A percentile compares a stretch with the other conserved stretches of the same genome.
Evolutionary conservation across 257 asterid genomes (phyloP).

Genomic region (Primulina eburnea): DNA sequence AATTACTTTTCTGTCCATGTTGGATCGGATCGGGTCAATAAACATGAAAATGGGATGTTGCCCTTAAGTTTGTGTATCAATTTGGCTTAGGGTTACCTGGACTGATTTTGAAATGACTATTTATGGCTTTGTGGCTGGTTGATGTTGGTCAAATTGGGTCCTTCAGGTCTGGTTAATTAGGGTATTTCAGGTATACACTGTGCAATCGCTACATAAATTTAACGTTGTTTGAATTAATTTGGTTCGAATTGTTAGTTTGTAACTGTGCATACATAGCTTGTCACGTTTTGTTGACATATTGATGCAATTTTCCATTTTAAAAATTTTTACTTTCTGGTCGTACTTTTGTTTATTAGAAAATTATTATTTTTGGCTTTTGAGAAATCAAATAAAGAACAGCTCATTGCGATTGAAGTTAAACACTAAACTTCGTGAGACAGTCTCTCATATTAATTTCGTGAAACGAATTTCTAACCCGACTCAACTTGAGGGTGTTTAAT

Average conservation of each 20-base stretch:
- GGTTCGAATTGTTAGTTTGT: not conserved
- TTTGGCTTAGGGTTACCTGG: not conserved
- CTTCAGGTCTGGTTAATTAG: not conserved
- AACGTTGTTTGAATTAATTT: not conserved
- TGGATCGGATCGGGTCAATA: not conserved
- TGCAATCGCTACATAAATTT: not conserved
- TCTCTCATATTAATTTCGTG: too few species aligned
- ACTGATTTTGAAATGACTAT: not conserved
- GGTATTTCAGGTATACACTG: not conserved
- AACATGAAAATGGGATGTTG: not conserved
- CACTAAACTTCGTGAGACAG: too few species aligned
- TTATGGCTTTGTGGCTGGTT: not conserved
- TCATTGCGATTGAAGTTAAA: too few species aligned
- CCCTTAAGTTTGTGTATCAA: not conserved
- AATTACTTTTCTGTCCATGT: not conserved
- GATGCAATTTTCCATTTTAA: not conserved
- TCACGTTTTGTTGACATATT: not conserved
- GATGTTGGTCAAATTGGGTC: not conserved
- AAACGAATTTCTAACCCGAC: too few species aligned
- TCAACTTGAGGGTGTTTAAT: too few species aligned
- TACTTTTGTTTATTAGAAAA: too few species aligned
- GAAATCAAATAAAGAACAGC: too few species aligned
- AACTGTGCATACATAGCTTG: not conserved
- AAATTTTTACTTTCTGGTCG: not conserved
- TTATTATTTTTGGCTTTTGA: too few species aligned